Evolutionary conservation across 192 early-diverging fungal genomes (phyloP), one percentile per base, ranked within the genome.

Genomic region (Podila verticillata): DNA sequence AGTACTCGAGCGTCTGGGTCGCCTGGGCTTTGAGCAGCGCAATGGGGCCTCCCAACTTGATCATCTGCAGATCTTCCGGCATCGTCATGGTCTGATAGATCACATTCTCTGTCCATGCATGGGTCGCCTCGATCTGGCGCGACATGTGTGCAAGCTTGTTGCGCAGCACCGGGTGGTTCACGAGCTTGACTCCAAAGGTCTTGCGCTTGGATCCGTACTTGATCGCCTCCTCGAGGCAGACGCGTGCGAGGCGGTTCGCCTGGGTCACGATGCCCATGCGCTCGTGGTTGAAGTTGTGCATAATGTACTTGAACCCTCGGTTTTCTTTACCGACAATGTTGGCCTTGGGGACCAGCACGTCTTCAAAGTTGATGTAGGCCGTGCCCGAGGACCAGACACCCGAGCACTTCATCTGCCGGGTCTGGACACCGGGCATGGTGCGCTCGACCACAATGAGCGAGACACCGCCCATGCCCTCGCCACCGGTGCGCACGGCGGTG

Each of bases 1-100:
- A 95, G 74, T 81, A 96, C 75, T 96, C 95, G 66, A 96, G 92
- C 9, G 94, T 96, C 72, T 93, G 94, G 9, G 95, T 95, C 9
- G 90, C 66, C 71, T 95, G 93, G 15, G 93, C 94, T 83, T 96
- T 96, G 67, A 93, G 85, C 49, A 96, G 68, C 13, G 95, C 95
- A 82, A 96, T 93, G 2, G 93, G 93, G 0, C 95, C 95, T 51
- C 95, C 95, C 6, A 96, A 82, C 68, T 92, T 89, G 51, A 93
- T 84, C 83, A 92, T 89, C 58, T 89, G 93, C n/a, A 93, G 60
- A 9, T 91, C 90, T 24, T 83, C 77, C 22, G 87, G 86, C 93
- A 96, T 94, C 7, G 83, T 66, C 57, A 65, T 86, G 32, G 88
- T 85, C 75, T 96, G 95, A 74, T 89, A 93, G 36, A 93, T 84